Base-by-base conservation (phyloP, 2,329 filamentous ascomycete genomes). In the Coleophoma crateriformis region DNA sequence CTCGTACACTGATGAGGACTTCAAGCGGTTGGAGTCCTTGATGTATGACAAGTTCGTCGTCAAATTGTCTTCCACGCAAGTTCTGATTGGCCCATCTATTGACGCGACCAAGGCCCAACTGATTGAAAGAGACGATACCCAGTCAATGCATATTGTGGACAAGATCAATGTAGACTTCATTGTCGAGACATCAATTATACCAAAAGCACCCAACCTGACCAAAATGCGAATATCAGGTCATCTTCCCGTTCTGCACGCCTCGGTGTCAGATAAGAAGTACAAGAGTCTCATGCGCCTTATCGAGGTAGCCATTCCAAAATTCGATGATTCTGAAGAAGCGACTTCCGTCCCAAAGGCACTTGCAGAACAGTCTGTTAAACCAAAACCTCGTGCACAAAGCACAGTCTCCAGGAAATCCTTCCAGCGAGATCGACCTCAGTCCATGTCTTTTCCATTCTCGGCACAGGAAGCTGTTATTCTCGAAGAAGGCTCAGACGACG, bases 41-140 rank as follows among this genome's bases (percentile, higher is more conserved):
- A 95, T 99, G 87, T 99, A 99, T 64, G 94, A 99, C 75, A 94
- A 90, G 49, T 99, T 99, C 67, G 75, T 90, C 39, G 81, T 99
- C 59, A 95, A 95, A 63, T 76, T 99, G 27, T 87, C 95, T 17
- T 95, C 92, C 0, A 99, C 94, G 0, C 94, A 99, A 67, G 84
- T 99, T 15, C 78, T 99, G 41, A 96, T 99, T 54, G 94, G 94
- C 0, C 90, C 91, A 0, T 95, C 92, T 0, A 89, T 99, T 44
- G 86, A 95, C 48, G 88, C 89, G 56, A 94, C 95, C 0, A 94
- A 92, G 64, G 78, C 84, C 4, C 90, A 96, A 59, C 75, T 99
- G 3, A 78, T 79, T 12, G 76, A 82, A 27, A 79, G 81, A 54
- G 81, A 85, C 22, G 80, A 86, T 7, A 75, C 78, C 1, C 85